Evolutionary conservation across 495 filamentous ascomycete genomes (phyloP), one percentile per base, ranked within the genome.

Genomic region (Cladorrhinum samala): DNA sequence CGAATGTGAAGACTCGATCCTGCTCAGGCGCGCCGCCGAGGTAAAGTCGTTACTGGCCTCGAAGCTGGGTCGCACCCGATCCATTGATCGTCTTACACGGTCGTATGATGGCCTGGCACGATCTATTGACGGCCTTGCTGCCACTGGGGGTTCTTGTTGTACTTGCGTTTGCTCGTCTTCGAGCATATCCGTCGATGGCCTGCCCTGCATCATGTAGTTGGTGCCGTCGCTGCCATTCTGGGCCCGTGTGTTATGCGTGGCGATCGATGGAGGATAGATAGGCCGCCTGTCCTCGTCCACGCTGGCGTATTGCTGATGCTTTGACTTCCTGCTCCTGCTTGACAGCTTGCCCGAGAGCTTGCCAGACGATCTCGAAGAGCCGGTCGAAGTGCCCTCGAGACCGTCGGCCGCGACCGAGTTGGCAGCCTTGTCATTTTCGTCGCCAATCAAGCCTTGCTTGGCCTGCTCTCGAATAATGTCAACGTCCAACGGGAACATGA

Each of bases 401-500:
- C 65, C 63, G 13, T 68, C 67, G n/a, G 27, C 56, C 20, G 54
- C 41, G 7, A 21, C 52, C 2, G 61, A 61, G 1, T 40, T 46
- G 0, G 43, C 9, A 0, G 52, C 57, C 1, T 51, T 48, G 14
- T 46, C 56, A 9, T 84, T 79, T 17, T 50, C 39, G 6, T 40
- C 52, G 20, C 43, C 57, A 68, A 89, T 96, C 56, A 85, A 83
- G 50, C 93, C 93, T 59, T 80, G 77, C 41, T 81, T 81, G 49
- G 93, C 79, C 71, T 95, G 88, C 69, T 99, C 94, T 25, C 94
- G 88, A 60, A 99, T 84, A 60, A 99, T 95, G 66, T 99, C 94
- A 49, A 96, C 83, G 61, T 99, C 94, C 44, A 81, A 82, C 5
- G 94, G 94, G 66, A 89, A 86, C 72, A 86, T 95, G 38, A 95